Evolutionary conservation across 208 protist genomes (phyloP), one percentile per base, ranked within the genome.

Genomic region (Crithidia fasciculata): DNA sequence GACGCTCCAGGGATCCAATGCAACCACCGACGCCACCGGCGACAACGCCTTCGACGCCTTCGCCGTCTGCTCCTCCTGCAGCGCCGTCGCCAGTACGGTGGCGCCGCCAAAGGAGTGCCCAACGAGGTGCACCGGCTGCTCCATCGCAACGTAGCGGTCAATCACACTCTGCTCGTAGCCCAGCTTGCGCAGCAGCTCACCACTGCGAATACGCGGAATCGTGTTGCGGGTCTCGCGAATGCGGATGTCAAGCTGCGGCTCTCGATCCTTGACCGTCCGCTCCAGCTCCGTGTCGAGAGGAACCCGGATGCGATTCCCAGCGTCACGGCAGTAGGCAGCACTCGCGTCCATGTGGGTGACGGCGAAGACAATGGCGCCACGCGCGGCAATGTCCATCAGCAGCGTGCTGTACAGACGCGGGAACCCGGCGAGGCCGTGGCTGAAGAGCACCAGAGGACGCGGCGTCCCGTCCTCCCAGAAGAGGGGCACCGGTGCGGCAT

Each of bases 51-150:
- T 28, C 45, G 19, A 10, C 7, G 55, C 69, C 57, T 69, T 75
- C 39, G 57, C 53, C 16, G 54, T 50, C 44, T 62, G 49, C 40
- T 62, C 56, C 54, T 86, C 82, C 43, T 87, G 50, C 16, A 90
- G 62, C 12, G 87, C 82, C 9, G 80, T 49, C 15, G 76, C 78
- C 41, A 96, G 70, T 8, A 69, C 86, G 8, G 92, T 91, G 7
- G 92, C 74, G 3, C 86, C 92, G 49, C 92, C 92, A 71, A 96
- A 96, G 47, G 92, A 96, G 71, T 96, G 92, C 6, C 92, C 92
- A 6, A 85, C 64, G 1, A 96, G 74, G 49, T 83, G 69, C 4
- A 92, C 43, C n/a, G 52, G 59, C 12, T 66, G 71, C 8, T 75
- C 44, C 37, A 49, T 16, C 12, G 41, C 53, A 8, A 85, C 5